Evolutionary conservation across 2,329 filamentous ascomycete genomes (phyloP), one percentile per base, ranked within the genome.

Genomic region (Zasmidium citrigriseum): DNA sequence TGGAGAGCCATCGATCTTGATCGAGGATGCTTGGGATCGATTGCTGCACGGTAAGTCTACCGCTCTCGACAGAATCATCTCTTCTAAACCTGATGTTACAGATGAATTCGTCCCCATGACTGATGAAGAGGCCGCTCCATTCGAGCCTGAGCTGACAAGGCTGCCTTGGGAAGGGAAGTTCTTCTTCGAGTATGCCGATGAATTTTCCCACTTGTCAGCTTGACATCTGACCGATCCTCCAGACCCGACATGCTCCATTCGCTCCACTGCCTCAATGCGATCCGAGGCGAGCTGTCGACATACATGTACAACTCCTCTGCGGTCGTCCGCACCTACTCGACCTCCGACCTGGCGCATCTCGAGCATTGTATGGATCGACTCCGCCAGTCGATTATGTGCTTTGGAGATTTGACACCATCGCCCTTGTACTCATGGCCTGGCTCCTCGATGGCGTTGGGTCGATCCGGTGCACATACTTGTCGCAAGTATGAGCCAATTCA

Each of bases 351-450:
- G 1, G 55, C 54, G 3, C 63, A 67, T 18, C 52, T 59, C 21
- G 63, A 67, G 27, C 65, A 64, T 38, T 66, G 63, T 46, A 49
- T 67, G 48, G 62, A 64, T 24, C 52, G 62, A n/a, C 38, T 64
- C 9, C 56, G 61, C 5, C 63, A 67, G 53, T 54, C 59, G n/a
- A 41, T 64, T 2, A 62, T 65, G 55, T 67, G 62, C 27, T 54
- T 59, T 45, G 63, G 58, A 3, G 65, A 67, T 29, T 23, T 67
- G 45, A 63, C 59, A 1, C 58, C 65, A 1, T 59, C 58, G 2
- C 61, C 63, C 3, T 11, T 62, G 51, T 64, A 62, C 38, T 44
- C 49, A 10, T 61, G 55, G 57, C 10, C 54, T 20, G 55, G 56
- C n/a, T 62, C 56, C 22, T 21, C 23, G 12, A 51, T 66, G 20